These are phyloP conservation scores for Mercurialis annua DNA, from an alignment of 345 rosid species.

Conservation along the genomic window DNA sequence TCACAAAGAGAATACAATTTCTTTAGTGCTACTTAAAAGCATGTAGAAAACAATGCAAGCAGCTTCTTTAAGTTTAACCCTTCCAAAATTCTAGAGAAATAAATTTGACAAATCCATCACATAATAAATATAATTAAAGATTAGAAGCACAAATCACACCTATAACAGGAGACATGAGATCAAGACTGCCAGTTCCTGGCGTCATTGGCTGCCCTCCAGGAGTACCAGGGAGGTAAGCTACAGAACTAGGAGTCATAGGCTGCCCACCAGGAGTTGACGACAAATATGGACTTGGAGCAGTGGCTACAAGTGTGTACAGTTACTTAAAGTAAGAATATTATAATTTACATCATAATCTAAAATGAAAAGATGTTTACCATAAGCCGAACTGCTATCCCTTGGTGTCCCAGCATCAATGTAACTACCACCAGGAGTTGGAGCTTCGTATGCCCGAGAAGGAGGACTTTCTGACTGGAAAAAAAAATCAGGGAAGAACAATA, in stretches of 20 bases:
- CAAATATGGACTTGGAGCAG: slow-evolving; percentile 91
- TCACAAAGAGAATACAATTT: not conserved
- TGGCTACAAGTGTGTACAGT: slow-evolving; percentile 44
- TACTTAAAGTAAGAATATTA: not conserved
- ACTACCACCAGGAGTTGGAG: slow-evolving; percentile 92
- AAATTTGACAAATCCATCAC: not conserved
- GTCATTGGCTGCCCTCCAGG: slow-evolving; percentile 99
- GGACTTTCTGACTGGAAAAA: slow-evolving; percentile 82
- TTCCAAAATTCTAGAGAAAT: not conserved
- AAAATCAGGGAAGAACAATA: not conserved
- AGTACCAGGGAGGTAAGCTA: slow-evolving; percentile 82
- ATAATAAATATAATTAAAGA: not conserved
- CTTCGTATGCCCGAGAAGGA: slow-evolving; percentile 80
- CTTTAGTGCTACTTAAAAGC: not conserved
- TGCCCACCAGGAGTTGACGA: slow-evolving; percentile 93
- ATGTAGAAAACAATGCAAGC: not conserved
- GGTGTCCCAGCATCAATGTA: slow-evolving; percentile 94
- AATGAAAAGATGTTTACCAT: slow-evolving; percentile 41
- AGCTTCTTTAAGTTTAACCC: no score
- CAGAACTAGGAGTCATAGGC: slow-evolving; percentile 88
- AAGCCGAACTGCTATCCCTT: slow-evolving; percentile 68
- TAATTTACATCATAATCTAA: not conserved
- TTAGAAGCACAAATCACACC: slow-evolving; percentile 34
- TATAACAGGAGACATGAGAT: slow-evolving; percentile 87
- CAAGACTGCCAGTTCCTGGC: slow-evolving; percentile 79